These are phyloP conservation scores for Heritiera littoralis DNA, from an alignment of 345 rosid genomes.

Conservation along the genomic window DNA sequence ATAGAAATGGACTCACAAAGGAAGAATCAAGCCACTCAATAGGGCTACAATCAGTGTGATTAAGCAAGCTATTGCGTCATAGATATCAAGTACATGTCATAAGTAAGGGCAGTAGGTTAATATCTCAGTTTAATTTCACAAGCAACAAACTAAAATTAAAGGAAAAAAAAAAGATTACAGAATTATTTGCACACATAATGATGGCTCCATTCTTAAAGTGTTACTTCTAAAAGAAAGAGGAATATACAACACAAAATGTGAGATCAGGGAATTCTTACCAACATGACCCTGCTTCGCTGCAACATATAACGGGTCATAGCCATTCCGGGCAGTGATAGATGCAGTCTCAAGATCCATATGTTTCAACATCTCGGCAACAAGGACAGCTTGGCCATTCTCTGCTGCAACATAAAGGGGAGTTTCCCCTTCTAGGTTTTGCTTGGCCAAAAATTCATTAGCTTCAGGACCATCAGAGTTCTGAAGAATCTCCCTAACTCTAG, in stretches of 20 bases:
- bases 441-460: conserved; percentile 56
- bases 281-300: conserved; percentile 97
- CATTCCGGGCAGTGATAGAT: conserved; percentile 77
- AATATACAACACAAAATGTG: background rate
- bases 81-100: background rate
- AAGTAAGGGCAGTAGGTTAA: background rate
- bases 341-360: conserved; percentile 74
- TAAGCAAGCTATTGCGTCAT: background rate
- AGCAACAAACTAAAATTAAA: no score
- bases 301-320: conserved; percentile 86
- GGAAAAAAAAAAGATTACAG: background rate
- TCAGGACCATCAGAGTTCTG: conserved; percentile 43
- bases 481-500: conserved; percentile 67
- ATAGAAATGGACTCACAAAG: background rate
- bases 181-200: conserved; percentile 12
- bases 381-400: conserved; percentile 65
- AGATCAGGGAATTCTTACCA: conserved; percentile 46
- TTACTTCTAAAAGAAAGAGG: conserved; percentile 12
- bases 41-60: background rate
- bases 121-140: background rate
- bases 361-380: conserved; percentile 74
- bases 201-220: conserved; percentile 18
- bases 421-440: conserved; percentile 87
- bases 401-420: conserved; percentile 92
- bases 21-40: no score